A percentile compares a stretch with the other conserved stretches of the same genome.
These are phyloP conservation scores for Backusella luteola DNA, from an alignment of 192 early-diverging fungal species.

Conservation along the genomic window DNA sequence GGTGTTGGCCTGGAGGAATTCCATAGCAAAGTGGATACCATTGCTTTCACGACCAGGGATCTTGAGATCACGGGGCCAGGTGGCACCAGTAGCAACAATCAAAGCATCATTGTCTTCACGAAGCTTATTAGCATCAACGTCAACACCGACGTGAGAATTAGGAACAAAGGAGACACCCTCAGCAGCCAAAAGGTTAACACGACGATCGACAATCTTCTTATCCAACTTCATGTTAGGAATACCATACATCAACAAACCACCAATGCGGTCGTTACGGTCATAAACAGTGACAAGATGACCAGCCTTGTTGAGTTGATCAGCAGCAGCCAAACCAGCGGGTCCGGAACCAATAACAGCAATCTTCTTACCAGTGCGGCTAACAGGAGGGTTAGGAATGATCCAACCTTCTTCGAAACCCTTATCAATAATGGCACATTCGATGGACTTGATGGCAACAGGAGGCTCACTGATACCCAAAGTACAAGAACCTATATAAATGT, in stretches of 20 bases:
- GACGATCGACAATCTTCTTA: conserved; percentile 91
- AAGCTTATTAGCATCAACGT: conserved; percentile 69
- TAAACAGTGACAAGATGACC: conserved; percentile 95
- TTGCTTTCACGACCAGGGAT: conserved; percentile 85
- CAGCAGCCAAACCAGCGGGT: conserved; percentile 92
- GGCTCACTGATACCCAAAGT: conserved; percentile 92
- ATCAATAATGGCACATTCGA: conserved; percentile 98
- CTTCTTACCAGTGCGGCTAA: conserved; percentile 73
- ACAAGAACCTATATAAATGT: conserved; percentile 44
- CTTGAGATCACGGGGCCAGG: conserved; percentile 94
- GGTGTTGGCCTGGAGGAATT: conserved; percentile 90
- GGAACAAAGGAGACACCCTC: conserved; percentile 93
- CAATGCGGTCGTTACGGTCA: conserved; percentile 95
- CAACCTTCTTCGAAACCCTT: conserved; percentile 95
- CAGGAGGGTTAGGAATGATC: conserved; percentile 88
- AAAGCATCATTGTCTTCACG: conserved; percentile 74
- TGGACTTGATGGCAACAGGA: conserved; percentile 95
- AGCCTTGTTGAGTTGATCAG: conserved; percentile 97
- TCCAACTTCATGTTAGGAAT: conserved; percentile 99
- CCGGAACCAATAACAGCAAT: conserved; percentile 95
- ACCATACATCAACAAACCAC: conserved; percentile 97
- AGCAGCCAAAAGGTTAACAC: conserved; percentile 90
- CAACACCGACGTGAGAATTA: conserved; percentile 86
- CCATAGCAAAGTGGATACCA: conserved; percentile 99
- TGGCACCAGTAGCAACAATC: conserved; percentile 91